Evolutionary conservation across 192 early-diverging fungal genomes (phyloP), one percentile per base, ranked within the genome.

Genomic region (Linnemannia zychae): DNA sequence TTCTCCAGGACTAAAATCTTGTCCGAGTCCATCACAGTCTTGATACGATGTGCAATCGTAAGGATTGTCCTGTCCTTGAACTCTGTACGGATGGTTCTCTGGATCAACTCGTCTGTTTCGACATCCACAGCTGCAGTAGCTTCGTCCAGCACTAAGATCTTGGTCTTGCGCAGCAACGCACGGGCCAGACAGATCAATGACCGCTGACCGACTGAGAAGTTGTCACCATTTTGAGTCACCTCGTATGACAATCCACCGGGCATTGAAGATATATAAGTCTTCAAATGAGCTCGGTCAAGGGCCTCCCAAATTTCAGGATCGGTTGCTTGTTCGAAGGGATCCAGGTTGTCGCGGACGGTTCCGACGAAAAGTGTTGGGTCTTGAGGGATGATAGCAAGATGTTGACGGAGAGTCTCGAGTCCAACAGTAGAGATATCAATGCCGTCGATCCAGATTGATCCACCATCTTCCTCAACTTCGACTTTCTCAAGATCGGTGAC

Each of bases 121-220:
- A 86, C 33, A 47, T 89, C 91, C 75, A 89, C 87, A 33, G 92
- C 88, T 7, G 96, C 96, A 4, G 95, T 96, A 1, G 96, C 96
- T 81, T 98, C 96, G 88, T 97, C 97, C 36, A 98, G 75, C 3
- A 97, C 90, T 67, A 98, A 80, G 31, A 97, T 88, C 33, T 90
- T 93, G 66, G 95, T 95, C 28, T 91, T 91, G 17, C 96, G 88
- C 6, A 96, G 84, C 17, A 95, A 72, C 0, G 94, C 94, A 34
- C 94, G 91, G 0, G 94, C 94, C 48, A 95, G 81, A 31, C 91
- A 91, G 15, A 95, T 87, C 70, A 94, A 80, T 78, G 95, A 95
- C 31, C 93, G 79, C 84, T 96, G 95, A 20, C 95, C 95, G 34
- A 93, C 93, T 22, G 93, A 96, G 72, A 97, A 95, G 87, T 98